Conservation (phyloP, 2,329 filamentous ascomycete species). For the Aspergillus sp. region DNA sequence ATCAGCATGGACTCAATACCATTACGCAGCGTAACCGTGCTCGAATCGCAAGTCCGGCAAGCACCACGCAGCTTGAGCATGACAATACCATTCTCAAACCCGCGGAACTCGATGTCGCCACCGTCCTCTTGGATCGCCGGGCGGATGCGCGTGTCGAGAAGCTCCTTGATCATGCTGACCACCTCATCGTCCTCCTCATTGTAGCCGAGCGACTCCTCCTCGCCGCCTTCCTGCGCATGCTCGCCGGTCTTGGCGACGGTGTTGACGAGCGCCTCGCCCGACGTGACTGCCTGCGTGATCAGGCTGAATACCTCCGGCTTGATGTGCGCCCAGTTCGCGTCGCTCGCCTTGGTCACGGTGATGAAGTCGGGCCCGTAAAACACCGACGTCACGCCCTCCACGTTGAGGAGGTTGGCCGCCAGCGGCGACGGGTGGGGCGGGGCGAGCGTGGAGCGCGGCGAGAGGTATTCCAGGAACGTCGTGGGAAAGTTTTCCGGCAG, state of each 20-base stretch:
- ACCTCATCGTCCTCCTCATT: constrained; percentile 91
- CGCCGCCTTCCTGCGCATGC: constrained; percentile 47
- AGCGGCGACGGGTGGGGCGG: constrained; percentile 89
- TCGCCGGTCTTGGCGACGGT: constrained; percentile 60
- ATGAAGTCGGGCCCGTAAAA: constrained; percentile 97
- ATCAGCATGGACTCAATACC: constrained; percentile 98
- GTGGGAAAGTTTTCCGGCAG: constrained; percentile 70
- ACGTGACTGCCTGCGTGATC: constrained; percentile 88
- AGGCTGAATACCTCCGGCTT: constrained; percentile 93
- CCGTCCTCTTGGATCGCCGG: constrained; percentile 97
- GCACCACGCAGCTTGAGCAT: constrained; percentile 83
- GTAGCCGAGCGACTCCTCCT: constrained; percentile 72
- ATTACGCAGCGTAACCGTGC: constrained; percentile 94
- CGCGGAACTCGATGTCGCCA: constrained; percentile 92
- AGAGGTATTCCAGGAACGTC: constrained; percentile 88
- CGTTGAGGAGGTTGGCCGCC: constrained; percentile 83
- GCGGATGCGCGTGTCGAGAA: constrained; percentile 89
- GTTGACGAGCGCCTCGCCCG: constrained; percentile 77
- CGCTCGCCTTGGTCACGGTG: constrained; percentile 85
- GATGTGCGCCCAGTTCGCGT: constrained; percentile 90
- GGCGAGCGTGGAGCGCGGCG: constrained; percentile 80
- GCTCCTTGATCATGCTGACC: constrained; percentile 97
- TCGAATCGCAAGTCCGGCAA: constrained; percentile 93
- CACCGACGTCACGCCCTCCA: constrained; percentile 90
- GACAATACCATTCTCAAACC: constrained; percentile 85